Conservation (phyloP, 169 alveolate genomes). For the Perkinsus olseni region DNA sequence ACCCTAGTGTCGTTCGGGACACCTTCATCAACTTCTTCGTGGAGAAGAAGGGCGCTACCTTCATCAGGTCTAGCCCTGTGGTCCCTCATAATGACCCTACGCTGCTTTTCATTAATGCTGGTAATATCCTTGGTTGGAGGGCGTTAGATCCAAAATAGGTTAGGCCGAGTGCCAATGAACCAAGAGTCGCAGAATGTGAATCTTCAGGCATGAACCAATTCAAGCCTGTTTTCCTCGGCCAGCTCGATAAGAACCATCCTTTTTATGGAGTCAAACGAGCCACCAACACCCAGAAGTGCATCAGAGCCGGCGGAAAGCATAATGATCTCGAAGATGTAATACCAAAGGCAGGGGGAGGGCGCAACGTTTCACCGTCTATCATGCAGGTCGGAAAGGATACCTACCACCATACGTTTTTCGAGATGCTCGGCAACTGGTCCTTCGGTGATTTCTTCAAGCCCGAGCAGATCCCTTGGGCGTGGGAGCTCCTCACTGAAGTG, state of each 20-base stretch:
- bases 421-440: constrained; percentile 93
- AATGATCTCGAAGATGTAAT: constrained; percentile 39
- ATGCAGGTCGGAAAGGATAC: constrained; percentile 89
- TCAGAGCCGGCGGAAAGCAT: constrained; percentile 84
- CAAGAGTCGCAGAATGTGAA: no score
- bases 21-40: constrained; percentile 59
- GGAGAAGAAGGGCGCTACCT: constrained; percentile 41
- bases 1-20: constrained; percentile 40
- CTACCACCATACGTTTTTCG: constrained; percentile 90
- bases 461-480: constrained; percentile 84
- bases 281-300: constrained; percentile 86
- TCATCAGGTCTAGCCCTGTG: constrained; percentile 63
- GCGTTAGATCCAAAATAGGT: neutral
- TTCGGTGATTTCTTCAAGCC: constrained; percentile 88
- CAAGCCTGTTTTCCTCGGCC: constrained; percentile 75
- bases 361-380: neutral
- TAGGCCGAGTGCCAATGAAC: no score
- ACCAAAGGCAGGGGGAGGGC: neutral
- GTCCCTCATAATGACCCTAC: constrained; percentile 85
- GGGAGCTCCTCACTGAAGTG: constrained; percentile 76
- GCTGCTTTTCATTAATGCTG: constrained; percentile 79
- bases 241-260: constrained; percentile 73
- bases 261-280: constrained; percentile 77
- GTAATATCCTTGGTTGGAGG: neutral
- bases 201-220: constrained; percentile 79